A percentile compares a stretch with the other conserved stretches of the same genome.
These are phyloP conservation scores for Amanita thiersii DNA, from an alignment of 768 basidiomycete species.

Conservation along the genomic window DNA sequence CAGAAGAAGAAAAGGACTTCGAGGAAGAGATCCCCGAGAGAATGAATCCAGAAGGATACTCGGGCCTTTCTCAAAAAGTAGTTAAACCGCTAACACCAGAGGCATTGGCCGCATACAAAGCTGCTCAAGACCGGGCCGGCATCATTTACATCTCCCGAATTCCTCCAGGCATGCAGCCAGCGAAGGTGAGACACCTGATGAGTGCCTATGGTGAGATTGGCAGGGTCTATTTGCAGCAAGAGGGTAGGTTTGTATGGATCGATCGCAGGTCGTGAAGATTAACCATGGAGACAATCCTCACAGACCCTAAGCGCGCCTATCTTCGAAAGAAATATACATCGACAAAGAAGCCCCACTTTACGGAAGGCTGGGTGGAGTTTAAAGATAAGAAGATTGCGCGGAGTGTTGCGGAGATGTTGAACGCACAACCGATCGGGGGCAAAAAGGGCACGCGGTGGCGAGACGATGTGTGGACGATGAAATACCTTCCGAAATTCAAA, in stretches of 20 bases:
- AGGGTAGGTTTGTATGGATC: conserved; percentile 47
- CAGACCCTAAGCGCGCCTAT: conserved; percentile 86
- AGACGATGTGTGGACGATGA: conserved; percentile 99
- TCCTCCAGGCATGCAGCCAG: conserved; percentile 96
- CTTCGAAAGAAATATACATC: conserved; percentile 72
- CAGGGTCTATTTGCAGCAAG: conserved; percentile 87
- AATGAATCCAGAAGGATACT: conserved; percentile 53
- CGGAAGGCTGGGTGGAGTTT: conserved; percentile 99
- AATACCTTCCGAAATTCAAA: conserved; percentile 94
- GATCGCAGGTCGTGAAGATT: not conserved
- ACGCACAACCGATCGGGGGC: conserved; percentile 91
- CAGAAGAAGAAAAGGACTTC: conserved; percentile 11
- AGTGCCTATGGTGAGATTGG: conserved; percentile 84
- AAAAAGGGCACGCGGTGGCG: conserved; percentile 88
- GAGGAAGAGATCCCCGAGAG: conserved; percentile 28
- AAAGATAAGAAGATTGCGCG: conserved; percentile 89
- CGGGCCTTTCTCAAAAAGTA: conserved; percentile 46
- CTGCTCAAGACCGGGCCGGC: conserved; percentile 68
- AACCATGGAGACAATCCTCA: conserved; percentile 1
- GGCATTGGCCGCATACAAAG: conserved; percentile 67
- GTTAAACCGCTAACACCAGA: conserved; percentile 72
- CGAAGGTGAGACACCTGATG: conserved; percentile 93
- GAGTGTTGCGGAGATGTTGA: conserved; percentile 89
- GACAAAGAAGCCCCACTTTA: conserved; percentile 81
- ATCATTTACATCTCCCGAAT: conserved; percentile 93